Base-by-base conservation (phyloP, 2,329 filamentous ascomycete genomes). In the Tolypocladium capitatum region DNA sequence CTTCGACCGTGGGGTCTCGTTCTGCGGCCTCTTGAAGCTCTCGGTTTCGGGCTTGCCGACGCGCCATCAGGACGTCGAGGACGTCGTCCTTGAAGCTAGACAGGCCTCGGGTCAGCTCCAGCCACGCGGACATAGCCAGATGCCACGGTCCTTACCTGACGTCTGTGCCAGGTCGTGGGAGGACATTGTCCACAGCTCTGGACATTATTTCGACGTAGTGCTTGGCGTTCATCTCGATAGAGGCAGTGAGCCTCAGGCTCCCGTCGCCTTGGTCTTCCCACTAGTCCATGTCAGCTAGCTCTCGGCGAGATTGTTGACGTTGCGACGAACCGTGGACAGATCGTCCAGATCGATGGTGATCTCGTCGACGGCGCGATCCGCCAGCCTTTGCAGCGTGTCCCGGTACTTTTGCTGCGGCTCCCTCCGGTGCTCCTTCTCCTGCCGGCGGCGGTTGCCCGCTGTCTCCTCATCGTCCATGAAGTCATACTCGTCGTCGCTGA, bases 191-290 rank as follows among this genome's bases (percentile, higher is more conserved):
- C 41, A 96, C 82, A 8, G 92, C 92, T 55, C 84, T 77, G 3
- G 91, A 91, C 50, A 97, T 68, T 50, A 97, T 78, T 60, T 98
- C 92, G 55, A 97, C 83, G 62, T 98, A 98, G 65, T 95, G 92
- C 60, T 92, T 86, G 16, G 92, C 88, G 67, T 98, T 98, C 56
- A 75, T 77, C 69, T 92, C 86, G 58, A 98, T 85, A 1, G 86
- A 94, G 43, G 85, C 78, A 20, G 94, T 84, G 44, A 97, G 72
- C 56, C 83, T 80, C 53, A 86, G 66, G 6, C 82, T 80, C 43
- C 84, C 80, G 46, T 81, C 80, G 21, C 81, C 67, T 28, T 80
- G 74, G 54, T 81, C 75, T 65, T 96, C 90, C 68, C 83, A 97
- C 82, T 48, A 3, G 8, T 5, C 6, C 9, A 27, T 3, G 46